Evolutionary conservation across 768 basidiomycete genomes (phyloP), one percentile per base, ranked within the genome.

Genomic region (Gloeophyllum trabeum): DNA sequence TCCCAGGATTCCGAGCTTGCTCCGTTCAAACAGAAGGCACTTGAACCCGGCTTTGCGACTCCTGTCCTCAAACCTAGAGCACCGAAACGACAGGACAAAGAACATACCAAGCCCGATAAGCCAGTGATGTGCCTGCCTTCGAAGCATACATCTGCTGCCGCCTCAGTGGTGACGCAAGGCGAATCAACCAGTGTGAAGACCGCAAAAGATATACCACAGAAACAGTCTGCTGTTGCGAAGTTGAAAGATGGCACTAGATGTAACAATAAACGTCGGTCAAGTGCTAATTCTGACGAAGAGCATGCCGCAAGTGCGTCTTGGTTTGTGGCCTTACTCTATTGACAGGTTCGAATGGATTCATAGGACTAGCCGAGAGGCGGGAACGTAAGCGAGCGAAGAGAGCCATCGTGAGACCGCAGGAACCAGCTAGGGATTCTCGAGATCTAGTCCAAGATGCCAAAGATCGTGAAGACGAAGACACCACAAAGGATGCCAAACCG

Each of bases 341-440:
- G 36, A 35, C 21, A 6, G 32, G 19, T 46, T 24, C 24, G 26
- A 40, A 6, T 40, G 35, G 7, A 18, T 3, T 41, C 32, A 19
- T 32, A 88, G 84, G 83, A 42, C 59, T 83, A 10, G 62, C 67
- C 7, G 79, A 80, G 47, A 72, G 85, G 21, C 72, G 79, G 12
- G 74, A 82, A 46, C 67, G 76, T 35, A 79, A 79, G 55, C 71
- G 73, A 41, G 59, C 59, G 19, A 83, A 75, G 51, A 70, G 70
- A 18, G 69, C 66, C 2, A 76, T 81, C 26, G 64, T 78, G 26
- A 54, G 64, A 23, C 63, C 67, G 4, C 47, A 45, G 23, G 20
- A 16, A 13, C 3, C 7, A 2, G 19, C 25, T 5, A 43, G 32
- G 36, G 20, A 30, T n/a, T 28, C 45, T 4, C 45, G 39, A 25